Evolutionary conservation across 2,329 filamentous ascomycete genomes (phyloP).

Genomic region (Neofusicoccum umdonicola): DNA sequence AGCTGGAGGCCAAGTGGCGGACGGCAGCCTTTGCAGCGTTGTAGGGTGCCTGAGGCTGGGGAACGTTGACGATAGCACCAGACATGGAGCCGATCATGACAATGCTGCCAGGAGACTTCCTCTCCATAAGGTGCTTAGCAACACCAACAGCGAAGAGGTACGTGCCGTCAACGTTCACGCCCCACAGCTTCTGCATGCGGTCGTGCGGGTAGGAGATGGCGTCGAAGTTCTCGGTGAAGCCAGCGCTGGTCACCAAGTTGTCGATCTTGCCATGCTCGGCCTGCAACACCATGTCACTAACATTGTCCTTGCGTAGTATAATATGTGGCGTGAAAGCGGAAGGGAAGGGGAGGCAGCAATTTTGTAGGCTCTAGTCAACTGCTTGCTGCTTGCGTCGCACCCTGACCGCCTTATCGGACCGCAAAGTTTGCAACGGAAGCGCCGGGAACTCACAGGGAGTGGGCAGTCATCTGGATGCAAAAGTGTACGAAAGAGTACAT

Average conservation of each 20-base stretch:
- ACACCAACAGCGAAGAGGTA: conserved; percentile 84
- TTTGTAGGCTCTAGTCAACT: neutral
- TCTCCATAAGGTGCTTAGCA: conserved; percentile 83
- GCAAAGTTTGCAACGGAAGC: no score
- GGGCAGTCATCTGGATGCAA: no score
- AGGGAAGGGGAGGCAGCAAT: neutral
- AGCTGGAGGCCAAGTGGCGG: conserved; percentile 78
- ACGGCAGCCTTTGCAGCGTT: conserved; percentile 93
- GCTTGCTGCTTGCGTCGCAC: neutral
- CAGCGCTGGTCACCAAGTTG: conserved; percentile 90
- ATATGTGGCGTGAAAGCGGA: neutral
- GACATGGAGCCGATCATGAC: conserved; percentile 97
- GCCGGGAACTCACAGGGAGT: no score
- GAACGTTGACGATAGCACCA: conserved; percentile 88
- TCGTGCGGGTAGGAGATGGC: conserved; percentile 88
- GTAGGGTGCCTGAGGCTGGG: conserved; percentile 89
- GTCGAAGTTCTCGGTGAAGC: conserved; percentile 94
- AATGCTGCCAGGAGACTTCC: conserved; percentile 76
- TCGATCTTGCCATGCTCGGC: conserved; percentile 77
- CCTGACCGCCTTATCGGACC: no score
- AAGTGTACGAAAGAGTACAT: no score
- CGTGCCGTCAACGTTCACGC: conserved; percentile 89
- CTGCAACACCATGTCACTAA: conserved; percentile 3
- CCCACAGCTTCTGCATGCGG: conserved; percentile 89
- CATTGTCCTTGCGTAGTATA: neutral